Evolutionary conservation across 2,329 filamentous ascomycete genomes (phyloP).

Genomic region (Davidsoniella eucalypti): DNA sequence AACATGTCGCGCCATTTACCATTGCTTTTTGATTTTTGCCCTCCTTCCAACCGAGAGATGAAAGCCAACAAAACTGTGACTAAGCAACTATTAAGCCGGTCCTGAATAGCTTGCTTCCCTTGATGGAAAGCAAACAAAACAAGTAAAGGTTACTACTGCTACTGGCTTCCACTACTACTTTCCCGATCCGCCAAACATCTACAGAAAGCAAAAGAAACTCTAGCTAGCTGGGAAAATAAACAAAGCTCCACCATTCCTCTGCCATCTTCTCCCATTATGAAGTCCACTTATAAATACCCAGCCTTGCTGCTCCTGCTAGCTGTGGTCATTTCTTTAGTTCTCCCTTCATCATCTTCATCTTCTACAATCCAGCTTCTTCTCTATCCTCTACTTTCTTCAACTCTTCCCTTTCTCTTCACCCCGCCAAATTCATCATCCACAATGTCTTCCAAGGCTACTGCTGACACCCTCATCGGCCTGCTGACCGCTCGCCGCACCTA

Average conservation of each 20-base stretch:
- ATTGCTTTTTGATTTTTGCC: too few species aligned
- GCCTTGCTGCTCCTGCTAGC: constrained; percentile 6
- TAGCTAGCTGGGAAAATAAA: background rate
- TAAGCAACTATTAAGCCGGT: too few species aligned
- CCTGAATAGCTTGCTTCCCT: too few species aligned
- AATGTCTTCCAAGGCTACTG: constrained; percentile 26
- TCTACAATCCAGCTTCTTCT: constrained; percentile 1
- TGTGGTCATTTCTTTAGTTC: background rate
- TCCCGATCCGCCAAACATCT: too few species aligned
- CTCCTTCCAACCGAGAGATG: too few species aligned
- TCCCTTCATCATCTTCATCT: constrained; percentile 5
- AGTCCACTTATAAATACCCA: constrained; percentile 10
- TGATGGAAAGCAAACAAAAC: too few species aligned
- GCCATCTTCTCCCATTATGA: background rate
- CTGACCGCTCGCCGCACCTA: constrained; percentile 51
- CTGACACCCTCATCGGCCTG: constrained; percentile 38
- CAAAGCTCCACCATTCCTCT: background rate
- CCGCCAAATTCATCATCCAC: constrained; percentile 16
- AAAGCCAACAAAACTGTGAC: too few species aligned
- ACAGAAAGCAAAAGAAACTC: too few species aligned
- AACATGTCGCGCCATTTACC: too few species aligned
- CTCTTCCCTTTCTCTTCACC: background rate
- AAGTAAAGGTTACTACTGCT: too few species aligned
- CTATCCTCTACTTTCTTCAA: constrained; percentile 1
- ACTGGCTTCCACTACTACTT: too few species aligned